Base-by-base conservation (phyloP, 139 green algal genomes). In the Haematococcus sp. region DNA sequence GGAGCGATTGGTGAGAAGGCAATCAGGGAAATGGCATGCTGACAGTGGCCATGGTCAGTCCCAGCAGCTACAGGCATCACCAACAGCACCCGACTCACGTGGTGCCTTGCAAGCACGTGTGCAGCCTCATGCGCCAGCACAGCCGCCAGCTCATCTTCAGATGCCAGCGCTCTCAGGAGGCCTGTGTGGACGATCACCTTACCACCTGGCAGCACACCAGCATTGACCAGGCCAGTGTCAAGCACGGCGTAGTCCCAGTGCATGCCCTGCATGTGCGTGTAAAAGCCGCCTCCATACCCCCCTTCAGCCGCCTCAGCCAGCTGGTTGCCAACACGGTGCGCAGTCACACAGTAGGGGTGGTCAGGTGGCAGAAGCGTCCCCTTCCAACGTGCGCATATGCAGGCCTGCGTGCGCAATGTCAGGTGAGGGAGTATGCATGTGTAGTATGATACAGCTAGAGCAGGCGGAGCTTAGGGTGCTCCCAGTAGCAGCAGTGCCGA, bases 241-340 rank as follows among this genome's bases (percentile, higher is more conserved):
- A 97, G 87, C 3, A 97, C 92, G 2, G 74, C 79, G 83, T 94
- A 95, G 78, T 96, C 88, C 92, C 93, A 97, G 2, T 93, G 25
- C 30, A 94, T 11, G 9, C 63, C 68, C 40, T 77, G 44, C 86
- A 93, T 88, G 66, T 93, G 89, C 4, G 68, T 33, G 49, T 81
- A 75, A 49, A 72, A 80, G 40, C 88, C 88, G 35, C 88, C 88
- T 32, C 88, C 88, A 23, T 32, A 70, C 16, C 83, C 84, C n/a
- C 90, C 77, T 27, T n/a, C 51, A 9, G 86, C 89, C 5, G 85
- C 84, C 63, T 76, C 32, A 17, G 80, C 81, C 31, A 85, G 80
- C 22, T 58, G 65, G 4, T 19, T 33, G 28, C 82, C 82, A 7
- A 90, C 70, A 0, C 67, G 64, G 43, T 40, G 27, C 46, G 89